These are phyloP conservation scores for Macadamia integrifolia DNA, from an alignment of 164 flowering plant genomes.

Conservation along the genomic window DNA sequence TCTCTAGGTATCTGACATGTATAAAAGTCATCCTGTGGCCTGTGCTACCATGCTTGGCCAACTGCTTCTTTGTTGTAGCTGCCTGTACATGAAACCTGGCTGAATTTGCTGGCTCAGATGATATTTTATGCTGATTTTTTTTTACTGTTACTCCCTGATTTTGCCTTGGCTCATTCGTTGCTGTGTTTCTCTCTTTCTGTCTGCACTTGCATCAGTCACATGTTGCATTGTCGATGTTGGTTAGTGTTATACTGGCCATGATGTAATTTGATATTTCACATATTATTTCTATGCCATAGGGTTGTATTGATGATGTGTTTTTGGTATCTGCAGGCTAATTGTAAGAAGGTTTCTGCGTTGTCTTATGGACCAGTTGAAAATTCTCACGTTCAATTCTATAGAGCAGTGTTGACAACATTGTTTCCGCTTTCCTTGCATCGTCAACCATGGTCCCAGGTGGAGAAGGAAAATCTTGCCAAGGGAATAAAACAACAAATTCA, in stretches of 20 bases:
- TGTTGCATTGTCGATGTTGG: background rate
- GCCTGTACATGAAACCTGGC: too few species aligned
- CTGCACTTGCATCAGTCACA: too few species aligned
- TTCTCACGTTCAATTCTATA: constrained; percentile 54
- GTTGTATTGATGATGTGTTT: background rate
- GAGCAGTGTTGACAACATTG: constrained; percentile 33
- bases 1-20: too few species aligned
- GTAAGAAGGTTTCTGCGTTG: constrained; percentile 34
- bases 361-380: constrained; percentile 72
- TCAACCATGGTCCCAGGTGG: constrained; percentile 59
- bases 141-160: too few species aligned
- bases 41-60: too few species aligned
- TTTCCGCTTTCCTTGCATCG: constrained; percentile 43
- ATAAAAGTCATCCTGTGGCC: too few species aligned
- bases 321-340: constrained; percentile 39
- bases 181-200: too few species aligned
- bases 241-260: background rate
- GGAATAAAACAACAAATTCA: constrained; percentile 85
- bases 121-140: too few species aligned
- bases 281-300: background rate
- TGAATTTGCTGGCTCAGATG: too few species aligned
- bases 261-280: background rate
- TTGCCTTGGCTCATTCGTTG: too few species aligned
- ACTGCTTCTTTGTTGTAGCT: too few species aligned
- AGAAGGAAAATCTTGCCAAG: constrained; percentile 58